Evolutionary conservation across 164 flowering plant genomes (phyloP), one percentile per base, ranked within the genome.

Genomic region (Magnolia sinica): DNA sequence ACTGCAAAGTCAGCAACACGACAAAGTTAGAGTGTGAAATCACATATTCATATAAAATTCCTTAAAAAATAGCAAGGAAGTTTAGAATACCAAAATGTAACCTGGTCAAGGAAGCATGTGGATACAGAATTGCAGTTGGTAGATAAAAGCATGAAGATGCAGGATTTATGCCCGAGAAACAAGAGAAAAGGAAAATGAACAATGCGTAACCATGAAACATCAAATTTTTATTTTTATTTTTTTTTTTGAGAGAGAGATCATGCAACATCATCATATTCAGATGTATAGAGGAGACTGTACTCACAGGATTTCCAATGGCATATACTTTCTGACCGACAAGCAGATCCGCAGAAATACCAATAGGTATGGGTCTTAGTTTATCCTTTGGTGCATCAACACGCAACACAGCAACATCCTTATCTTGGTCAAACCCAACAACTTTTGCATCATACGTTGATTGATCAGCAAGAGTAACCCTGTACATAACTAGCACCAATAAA

Each of bases 311-410:
- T 78, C 98, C 98, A 81, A 93, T 95, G 71, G 98, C 98, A 87
- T 59, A 93, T 18, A 92, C 99, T 90, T 95, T 95, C 87, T 95
- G 99, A 75, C 99, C 99, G 79, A 95, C 99, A 85, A 95, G 96
- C 87, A 95, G 87, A 79, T 93, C 97, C 1, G 96, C 92, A 77
- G 99, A 95, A 70, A 93, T 79, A 63, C 99, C 99, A 84, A 95
- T 76, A 67, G 99, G 97, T 72, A 93, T 87, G 20, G 99, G 99
- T 77, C 95, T 86, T 50, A 95, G 83, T 85, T 92, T 95, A 63
- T 88, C 96, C 82, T 87, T 87, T 6, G 98, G 97, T 49, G 95
- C 93, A 84, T 91, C 92, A 78, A 95, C 87, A 50, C 86, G 87
- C 86, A 95, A 78, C 8, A 95, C 97, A 68, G 99, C 99, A 75